A percentile compares a stretch with the other conserved stretches of the same genome.
Evolutionary conservation across 2,329 filamentous ascomycete species (phyloP).

Genomic region (Penicillium sp.): DNA sequence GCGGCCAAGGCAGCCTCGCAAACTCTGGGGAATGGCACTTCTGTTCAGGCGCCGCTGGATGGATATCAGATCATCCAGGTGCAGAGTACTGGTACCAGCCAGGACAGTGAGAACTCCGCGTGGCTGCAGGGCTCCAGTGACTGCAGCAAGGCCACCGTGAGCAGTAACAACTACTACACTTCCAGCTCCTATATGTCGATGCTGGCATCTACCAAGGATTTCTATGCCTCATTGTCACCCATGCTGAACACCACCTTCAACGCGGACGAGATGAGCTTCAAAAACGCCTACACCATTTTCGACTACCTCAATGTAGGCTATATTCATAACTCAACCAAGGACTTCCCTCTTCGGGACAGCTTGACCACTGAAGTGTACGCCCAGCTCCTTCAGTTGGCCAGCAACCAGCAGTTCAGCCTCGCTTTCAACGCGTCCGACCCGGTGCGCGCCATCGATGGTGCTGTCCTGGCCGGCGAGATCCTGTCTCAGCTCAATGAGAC

Average conservation of each 20-base stretch:
- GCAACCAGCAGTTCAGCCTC: slow-evolving; percentile 76
- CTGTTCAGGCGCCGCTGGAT: slow-evolving; percentile 64
- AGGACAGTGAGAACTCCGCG: slow-evolving; percentile 57
- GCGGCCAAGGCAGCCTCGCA: slow-evolving; percentile 57
- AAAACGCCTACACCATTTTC: slow-evolving; percentile 66
- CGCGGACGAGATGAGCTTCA: slow-evolving; percentile 51
- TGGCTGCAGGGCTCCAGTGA: slow-evolving; percentile 60
- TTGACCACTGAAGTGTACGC: slow-evolving; percentile 59
- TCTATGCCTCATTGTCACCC: slow-evolving; percentile 54
- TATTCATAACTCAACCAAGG: slow-evolving; percentile 58
- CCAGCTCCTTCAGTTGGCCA: slow-evolving; percentile 70
- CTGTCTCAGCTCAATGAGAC: slow-evolving; percentile 47
- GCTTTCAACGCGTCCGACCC: slow-evolving; percentile 66
- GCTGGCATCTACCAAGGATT: slow-evolving; percentile 49
- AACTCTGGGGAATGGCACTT: slow-evolving; percentile 68
- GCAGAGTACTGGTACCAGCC: slow-evolving; percentile 57
- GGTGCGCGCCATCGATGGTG: slow-evolving; percentile 54
- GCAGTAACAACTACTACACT: slow-evolving; percentile 59
- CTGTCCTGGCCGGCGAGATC: slow-evolving; percentile 64
- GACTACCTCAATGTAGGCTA: slow-evolving; percentile 62
- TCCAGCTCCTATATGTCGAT: slow-evolving; percentile 51
- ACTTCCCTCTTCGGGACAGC: slow-evolving; percentile 59
- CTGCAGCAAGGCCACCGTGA: slow-evolving; percentile 55
- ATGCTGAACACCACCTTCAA: slow-evolving; percentile 54
- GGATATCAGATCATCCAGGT: slow-evolving; percentile 86